These are phyloP conservation scores for Coemansia sp. DNA, from an alignment of 192 early-diverging fungal species.

Conservation along the genomic window DNA sequence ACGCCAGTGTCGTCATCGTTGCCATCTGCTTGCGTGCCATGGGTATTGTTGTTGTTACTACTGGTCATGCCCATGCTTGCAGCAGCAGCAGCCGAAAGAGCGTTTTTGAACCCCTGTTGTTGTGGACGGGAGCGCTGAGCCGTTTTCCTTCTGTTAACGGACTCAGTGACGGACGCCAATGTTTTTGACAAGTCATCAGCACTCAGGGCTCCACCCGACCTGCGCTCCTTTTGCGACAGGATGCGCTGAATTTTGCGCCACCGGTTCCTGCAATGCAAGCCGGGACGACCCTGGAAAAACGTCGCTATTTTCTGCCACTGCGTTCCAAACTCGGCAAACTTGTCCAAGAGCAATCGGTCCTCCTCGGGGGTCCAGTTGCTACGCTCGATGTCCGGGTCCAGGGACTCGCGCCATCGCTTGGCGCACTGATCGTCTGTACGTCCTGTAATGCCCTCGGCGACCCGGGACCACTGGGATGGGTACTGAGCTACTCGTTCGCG, in stretches of 20 bases:
- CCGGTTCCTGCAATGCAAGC: constrained; percentile 75
- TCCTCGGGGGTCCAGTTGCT: constrained; percentile 71
- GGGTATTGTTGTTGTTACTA: not conserved
- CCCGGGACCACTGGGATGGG: constrained; percentile 80
- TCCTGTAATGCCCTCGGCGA: constrained; percentile 74
- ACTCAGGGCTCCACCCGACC: constrained; percentile 25
- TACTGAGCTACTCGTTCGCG: constrained; percentile 66
- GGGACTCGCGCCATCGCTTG: constrained; percentile 83
- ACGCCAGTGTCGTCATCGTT: not conserved
- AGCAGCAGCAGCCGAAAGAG: not conserved
- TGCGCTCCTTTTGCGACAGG: constrained; percentile 49
- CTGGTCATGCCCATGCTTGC: constrained; percentile 1
- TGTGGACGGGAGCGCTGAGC: constrained; percentile 44
- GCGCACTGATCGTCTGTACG: constrained; percentile 89
- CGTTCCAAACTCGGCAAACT: constrained; percentile 65
- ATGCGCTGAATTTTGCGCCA: constrained; percentile 75
- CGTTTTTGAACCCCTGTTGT: not conserved
- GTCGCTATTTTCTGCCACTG: constrained; percentile 80
- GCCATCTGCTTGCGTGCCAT: not conserved
- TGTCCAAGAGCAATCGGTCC: constrained; percentile 61
- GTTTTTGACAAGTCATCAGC: constrained; percentile 25
- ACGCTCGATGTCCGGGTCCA: constrained; percentile 79
- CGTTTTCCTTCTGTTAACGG: constrained; percentile 48
- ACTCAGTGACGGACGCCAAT: constrained; percentile 48
- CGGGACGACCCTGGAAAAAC: constrained; percentile 72